These are phyloP conservation scores for Tranzscheliella williamsii DNA, from an alignment of 1,284 basidiomycete species.

Conservation along the genomic window DNA sequence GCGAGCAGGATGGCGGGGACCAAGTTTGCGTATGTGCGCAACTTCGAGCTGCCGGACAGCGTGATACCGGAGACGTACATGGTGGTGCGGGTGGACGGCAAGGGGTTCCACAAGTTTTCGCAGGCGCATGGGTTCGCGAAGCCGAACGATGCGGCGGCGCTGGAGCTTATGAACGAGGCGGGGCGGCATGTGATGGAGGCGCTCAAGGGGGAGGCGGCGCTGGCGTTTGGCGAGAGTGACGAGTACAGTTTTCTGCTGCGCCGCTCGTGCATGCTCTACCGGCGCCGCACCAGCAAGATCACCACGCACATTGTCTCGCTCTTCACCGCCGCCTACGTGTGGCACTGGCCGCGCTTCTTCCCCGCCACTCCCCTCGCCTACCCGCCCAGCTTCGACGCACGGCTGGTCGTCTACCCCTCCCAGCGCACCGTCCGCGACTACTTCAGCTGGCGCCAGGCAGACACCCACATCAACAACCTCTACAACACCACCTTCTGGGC, in stretches of 20 bases:
- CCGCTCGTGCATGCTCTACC: constrained; percentile 76
- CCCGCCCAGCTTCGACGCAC: constrained; percentile 88
- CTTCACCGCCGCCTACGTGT: constrained; percentile 90
- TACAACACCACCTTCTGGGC: constrained; percentile 98
- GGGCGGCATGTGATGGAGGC: constrained; percentile 75
- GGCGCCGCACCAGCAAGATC: constrained; percentile 80
- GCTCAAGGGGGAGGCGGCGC: constrained; percentile 48
- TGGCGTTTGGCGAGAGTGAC: constrained; percentile 91
- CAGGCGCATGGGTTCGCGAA: constrained; percentile 80
- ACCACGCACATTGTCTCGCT: constrained; percentile 82
- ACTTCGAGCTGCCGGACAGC: constrained; percentile 85
- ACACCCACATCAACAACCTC: constrained; percentile 97
- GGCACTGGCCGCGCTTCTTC: constrained; percentile 80
- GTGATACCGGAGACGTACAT: constrained; percentile 83
- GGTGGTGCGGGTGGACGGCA: constrained; percentile 86
- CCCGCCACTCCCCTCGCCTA: constrained; percentile 72
- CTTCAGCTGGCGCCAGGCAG: constrained; percentile 91
- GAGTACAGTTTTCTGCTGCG: constrained; percentile 93
- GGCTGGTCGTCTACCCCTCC: constrained; percentile 77
- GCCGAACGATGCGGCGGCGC: constrained; percentile 85
- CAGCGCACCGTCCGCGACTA: constrained; percentile 80
- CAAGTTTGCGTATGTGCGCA: constrained; percentile 85
- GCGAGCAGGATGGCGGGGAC: constrained; percentile 98
- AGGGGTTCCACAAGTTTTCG: constrained; percentile 94
- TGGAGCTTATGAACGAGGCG: constrained; percentile 89